phyloP scores from a whole-genome alignment of 208 protist species.

The Leptomonas pyrrhocoris region DNA sequence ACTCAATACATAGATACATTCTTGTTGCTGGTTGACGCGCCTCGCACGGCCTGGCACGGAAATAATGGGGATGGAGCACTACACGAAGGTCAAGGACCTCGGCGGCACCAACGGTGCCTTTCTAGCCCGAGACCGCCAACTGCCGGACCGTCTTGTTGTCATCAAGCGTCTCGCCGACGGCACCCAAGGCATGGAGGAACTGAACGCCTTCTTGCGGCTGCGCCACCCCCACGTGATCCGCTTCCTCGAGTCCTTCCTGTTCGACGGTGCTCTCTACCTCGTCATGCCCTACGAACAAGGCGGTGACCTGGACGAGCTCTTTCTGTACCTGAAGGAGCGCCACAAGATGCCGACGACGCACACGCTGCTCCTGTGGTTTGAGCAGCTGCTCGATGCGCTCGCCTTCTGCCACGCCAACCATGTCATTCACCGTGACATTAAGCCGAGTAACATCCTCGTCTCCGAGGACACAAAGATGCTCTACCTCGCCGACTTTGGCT shows the following conservation, averaged over 20 bases:
- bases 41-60: not conserved
- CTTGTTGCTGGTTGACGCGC: too few relatives aligned
- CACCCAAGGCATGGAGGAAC: slow-evolving; percentile 72
- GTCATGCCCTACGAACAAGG: slow-evolving; percentile 84
- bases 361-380: slow-evolving; percentile 72
- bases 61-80: slow-evolving; percentile 87
- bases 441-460: slow-evolving; percentile 88
- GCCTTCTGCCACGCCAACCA: slow-evolving; percentile 79
- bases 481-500: slow-evolving; percentile 90
- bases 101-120: slow-evolving; percentile 82
- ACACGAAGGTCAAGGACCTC: slow-evolving; percentile 70
- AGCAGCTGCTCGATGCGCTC: slow-evolving; percentile 79
- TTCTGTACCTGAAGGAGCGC: slow-evolving; percentile 42
- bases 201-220: slow-evolving; percentile 75
- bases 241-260: slow-evolving; percentile 76
- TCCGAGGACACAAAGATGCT: slow-evolving; percentile 36
- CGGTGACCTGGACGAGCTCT: slow-evolving; percentile 77
- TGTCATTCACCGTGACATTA: slow-evolving; percentile 92
- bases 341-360: slow-evolving; percentile 53
- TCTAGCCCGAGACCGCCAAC: slow-evolving; percentile 67
- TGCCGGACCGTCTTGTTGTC: slow-evolving; percentile 60
- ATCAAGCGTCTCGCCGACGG: slow-evolving; percentile 81
- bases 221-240: slow-evolving; percentile 82
- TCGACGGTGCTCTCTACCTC: slow-evolving; percentile 75
- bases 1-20: too few relatives aligned